These are phyloP conservation scores for Diplodia intermedia DNA, from an alignment of 2,329 filamentous ascomycete species.

Conservation along the genomic window DNA sequence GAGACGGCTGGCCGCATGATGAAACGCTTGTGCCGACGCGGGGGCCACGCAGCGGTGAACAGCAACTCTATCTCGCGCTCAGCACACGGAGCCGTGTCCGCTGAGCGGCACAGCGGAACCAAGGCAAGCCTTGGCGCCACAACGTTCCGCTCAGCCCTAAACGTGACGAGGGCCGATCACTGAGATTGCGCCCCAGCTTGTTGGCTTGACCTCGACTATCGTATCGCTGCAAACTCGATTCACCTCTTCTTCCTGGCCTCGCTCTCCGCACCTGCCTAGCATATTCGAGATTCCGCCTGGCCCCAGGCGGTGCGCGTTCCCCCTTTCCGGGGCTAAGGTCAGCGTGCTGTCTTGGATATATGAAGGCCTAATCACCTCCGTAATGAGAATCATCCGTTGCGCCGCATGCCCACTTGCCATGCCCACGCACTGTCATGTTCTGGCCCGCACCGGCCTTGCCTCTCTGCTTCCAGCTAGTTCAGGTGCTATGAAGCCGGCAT, in stretches of 20 bases:
- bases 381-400: constrained; percentile 22
- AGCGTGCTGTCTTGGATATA: constrained; percentile 24
- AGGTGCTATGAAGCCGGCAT: constrained; percentile 9
- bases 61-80: no score
- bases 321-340: constrained; percentile 19
- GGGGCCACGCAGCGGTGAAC: constrained; percentile 18
- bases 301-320: background rate
- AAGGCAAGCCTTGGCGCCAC: constrained; percentile 6
- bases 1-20: constrained; percentile 15
- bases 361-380: constrained; percentile 22
- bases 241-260: background rate
- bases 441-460: constrained; percentile 18
- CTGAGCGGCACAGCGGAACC: background rate
- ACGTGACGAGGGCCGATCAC: constrained; percentile 10
- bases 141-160: constrained; percentile 23
- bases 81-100: constrained; percentile 3
- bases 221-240: background rate
- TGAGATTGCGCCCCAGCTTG: constrained; percentile 4
- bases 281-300: background rate
- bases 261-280: background rate
- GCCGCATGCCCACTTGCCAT: background rate
- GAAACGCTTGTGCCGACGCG: constrained; percentile 19
- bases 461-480: constrained; percentile 2
- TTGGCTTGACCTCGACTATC: background rate
- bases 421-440: constrained; percentile 1